Conservation (phyloP, 2,329 filamentous ascomycete genomes). For the Blastomyces percursus region DNA sequence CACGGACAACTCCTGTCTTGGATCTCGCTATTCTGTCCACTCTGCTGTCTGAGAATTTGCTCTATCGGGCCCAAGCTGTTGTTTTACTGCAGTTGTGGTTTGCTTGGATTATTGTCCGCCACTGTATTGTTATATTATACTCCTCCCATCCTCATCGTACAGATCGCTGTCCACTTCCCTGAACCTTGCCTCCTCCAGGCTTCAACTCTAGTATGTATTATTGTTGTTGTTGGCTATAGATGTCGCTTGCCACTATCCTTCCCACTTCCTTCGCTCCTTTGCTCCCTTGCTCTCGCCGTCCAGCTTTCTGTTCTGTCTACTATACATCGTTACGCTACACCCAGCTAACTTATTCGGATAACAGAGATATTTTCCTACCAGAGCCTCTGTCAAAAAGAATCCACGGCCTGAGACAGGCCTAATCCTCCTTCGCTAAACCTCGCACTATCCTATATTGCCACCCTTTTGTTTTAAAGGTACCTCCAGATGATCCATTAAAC, state of each 20-base stretch:
- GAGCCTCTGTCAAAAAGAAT: neutral
- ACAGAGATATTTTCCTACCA: neutral
- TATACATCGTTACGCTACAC: neutral
- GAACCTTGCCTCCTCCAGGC: neutral
- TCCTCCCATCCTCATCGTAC: neutral
- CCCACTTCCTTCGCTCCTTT: neutral
- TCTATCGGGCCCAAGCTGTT: neutral
- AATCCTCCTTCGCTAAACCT: neutral
- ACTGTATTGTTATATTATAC: neutral
- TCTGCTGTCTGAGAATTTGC: neutral
- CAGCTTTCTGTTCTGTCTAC: neutral
- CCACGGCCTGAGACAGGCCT: neutral
- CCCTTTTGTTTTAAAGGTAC: neutral
- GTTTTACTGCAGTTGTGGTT: neutral
- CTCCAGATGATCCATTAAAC: slow-evolving; percentile 5
- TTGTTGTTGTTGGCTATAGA: neutral
- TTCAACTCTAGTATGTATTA: neutral
- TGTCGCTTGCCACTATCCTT: neutral
- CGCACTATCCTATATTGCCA: neutral
- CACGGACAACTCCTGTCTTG: neutral
- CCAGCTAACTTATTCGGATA: neutral
- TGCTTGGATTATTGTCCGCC: neutral
- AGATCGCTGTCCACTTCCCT: neutral
- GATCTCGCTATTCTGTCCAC: neutral
- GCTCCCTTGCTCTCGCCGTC: neutral